A percentile compares a stretch with the other conserved stretches of the same genome.
phyloP scores from a whole-genome alignment of 1,284 basidiomycete species.

The Cystobasidiaceae sp. region DNA sequence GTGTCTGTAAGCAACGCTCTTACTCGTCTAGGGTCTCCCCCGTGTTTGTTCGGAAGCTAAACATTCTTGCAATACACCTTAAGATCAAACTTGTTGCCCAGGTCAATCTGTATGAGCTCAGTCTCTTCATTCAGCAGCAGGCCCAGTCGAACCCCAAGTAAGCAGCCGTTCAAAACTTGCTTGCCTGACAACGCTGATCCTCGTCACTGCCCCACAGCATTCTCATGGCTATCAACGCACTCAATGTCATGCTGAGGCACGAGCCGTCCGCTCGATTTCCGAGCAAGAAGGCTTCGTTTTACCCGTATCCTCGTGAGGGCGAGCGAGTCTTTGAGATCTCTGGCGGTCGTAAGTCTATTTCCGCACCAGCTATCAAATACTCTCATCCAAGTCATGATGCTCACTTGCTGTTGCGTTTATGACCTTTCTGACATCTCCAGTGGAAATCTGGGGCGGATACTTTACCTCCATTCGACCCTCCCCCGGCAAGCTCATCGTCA shows the following conservation, averaged over 20 bases:
- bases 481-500: constrained; percentile 26
- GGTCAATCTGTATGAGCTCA: constrained; percentile 21
- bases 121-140: background rate
- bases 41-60: background rate
- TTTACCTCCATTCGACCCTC: constrained; percentile 30
- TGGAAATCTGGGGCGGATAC: constrained; percentile 33
- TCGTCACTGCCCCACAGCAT: background rate
- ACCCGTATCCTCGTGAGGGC: constrained; percentile 8
- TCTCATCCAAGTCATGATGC: too few relatives aligned
- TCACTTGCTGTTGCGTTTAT: background rate
- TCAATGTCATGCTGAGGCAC: constrained; percentile 31
- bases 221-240: constrained; percentile 30
- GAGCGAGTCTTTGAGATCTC: constrained; percentile 17
- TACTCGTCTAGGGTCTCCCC: background rate
- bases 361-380: background rate
- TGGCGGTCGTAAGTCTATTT: constrained; percentile 10
- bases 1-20: constrained; percentile 5
- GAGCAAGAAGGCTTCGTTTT: constrained; percentile 24
- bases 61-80: background rate
- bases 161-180: background rate
- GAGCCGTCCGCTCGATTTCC: constrained; percentile 3
- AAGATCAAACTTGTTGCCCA: constrained; percentile 20
- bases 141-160: background rate
- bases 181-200: background rate
- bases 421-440: background rate